A percentile compares a stretch with the other conserved stretches of the same genome.
phyloP scores from a whole-genome alignment of 495 filamentous ascomycete genomes.

The Penicillium parvum region DNA sequence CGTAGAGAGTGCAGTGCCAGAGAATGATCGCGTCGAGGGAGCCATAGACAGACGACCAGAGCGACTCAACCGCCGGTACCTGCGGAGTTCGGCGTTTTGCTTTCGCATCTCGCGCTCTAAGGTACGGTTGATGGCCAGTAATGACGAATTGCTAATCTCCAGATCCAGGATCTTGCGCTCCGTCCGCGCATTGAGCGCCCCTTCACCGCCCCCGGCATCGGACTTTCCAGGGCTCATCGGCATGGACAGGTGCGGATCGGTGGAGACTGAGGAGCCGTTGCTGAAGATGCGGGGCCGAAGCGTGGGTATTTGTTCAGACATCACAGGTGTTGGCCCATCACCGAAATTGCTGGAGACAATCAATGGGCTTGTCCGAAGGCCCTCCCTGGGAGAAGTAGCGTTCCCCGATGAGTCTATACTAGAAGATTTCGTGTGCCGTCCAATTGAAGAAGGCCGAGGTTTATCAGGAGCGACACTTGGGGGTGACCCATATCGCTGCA shows the following conservation, averaged over 20 bases:
- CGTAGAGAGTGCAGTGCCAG: slow-evolving; percentile 32
- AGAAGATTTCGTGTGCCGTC: slow-evolving; percentile 35
- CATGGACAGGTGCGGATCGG: slow-evolving; percentile 26
- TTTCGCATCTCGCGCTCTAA: slow-evolving; percentile 88
- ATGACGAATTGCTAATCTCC: slow-evolving; percentile 95
- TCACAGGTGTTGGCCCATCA: slow-evolving; percentile 20
- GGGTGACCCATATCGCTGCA: slow-evolving; percentile 20
- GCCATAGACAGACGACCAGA: slow-evolving; percentile 64
- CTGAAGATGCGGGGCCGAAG: slow-evolving; percentile 40
- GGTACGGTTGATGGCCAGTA: slow-evolving; percentile 94
- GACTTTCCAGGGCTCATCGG: slow-evolving; percentile 44
- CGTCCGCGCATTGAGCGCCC: slow-evolving; percentile 76
- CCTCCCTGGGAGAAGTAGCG: slow-evolving; percentile 15
- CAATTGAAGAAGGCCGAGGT: slow-evolving; percentile 12
- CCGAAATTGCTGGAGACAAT: slow-evolving; percentile 24
- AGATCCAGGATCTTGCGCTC: slow-evolving; percentile 95
- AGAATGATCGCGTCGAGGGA: slow-evolving; percentile 41
- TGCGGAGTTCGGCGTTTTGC: slow-evolving; percentile 81
- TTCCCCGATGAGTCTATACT: slow-evolving; percentile 35
- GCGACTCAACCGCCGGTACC: slow-evolving; percentile 76
- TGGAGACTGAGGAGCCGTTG: slow-evolving; percentile 33
- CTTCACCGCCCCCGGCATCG: slow-evolving; percentile 49
- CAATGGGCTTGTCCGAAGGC: slow-evolving; percentile 34
- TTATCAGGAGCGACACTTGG: slow-evolving; percentile 17
- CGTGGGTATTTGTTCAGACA: slow-evolving; percentile 29